Base-by-base conservation (phyloP, 2,329 filamentous ascomycete species). In the Xylariales sp. region DNA sequence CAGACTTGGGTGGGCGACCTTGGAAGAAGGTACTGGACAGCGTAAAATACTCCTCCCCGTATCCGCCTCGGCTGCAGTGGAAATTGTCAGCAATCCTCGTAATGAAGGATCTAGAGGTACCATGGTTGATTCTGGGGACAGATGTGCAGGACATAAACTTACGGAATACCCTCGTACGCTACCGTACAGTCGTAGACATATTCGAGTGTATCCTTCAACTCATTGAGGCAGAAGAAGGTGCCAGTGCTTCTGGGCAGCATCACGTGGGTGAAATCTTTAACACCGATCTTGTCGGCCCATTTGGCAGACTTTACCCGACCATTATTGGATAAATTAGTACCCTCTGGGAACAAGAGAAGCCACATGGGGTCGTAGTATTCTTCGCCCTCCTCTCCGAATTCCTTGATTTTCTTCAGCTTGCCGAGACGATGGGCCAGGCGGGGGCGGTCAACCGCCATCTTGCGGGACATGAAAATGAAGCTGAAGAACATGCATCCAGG, bases 151-250 rank as follows among this genome's bases (percentile, higher is more conserved):
- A n/a, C n/a, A n/a, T n/a, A n/a, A 36, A 83, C 88, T 72, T 76
- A 91, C 83, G 87, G 86, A 29, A 95, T 78, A 12, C 93, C 91
- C 62, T 96, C 91, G 56, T 98, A 98, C 5, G 88, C 90, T 40
- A 98, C 83, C 0, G 93, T 97, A 61, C 90, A 96, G 62, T 95
- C 88, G 52, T 95, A 95, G 1, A 95, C 69, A 65, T 87, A 94
- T 10, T 93, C 85, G 0, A 90, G 79, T 0, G 82, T 83, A 7
- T 74, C 77, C 50, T 78, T 78, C 12, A 95, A 67, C 59, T 94
- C 82, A 44, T 82, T 81, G 29, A 95, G 63, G 50, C 85, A 90
- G 54, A 89, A 94, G 47, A 78, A 84, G 45, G 85, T 76, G 33
- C 88, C 88, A 0, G 87, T 93, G 57, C 85, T 89, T 37, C 88